These are phyloP conservation scores for Hyaloscypha hepaticicola DNA, from an alignment of 495 filamentous ascomycete genomes.

Conservation along the genomic window DNA sequence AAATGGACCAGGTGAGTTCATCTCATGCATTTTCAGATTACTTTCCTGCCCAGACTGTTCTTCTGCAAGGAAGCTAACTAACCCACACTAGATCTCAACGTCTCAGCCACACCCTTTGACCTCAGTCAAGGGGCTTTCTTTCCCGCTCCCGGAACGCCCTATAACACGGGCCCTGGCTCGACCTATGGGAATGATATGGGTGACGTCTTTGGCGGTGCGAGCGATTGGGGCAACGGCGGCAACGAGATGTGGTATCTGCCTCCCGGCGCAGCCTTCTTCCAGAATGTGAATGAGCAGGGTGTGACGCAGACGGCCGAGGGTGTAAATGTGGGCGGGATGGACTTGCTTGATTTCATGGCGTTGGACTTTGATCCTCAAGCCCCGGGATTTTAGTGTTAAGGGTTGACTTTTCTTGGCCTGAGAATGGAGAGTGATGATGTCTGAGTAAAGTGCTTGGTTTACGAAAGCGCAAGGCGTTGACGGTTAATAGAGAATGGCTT, in stretches of 20 bases:
- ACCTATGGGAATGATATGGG: conserved; percentile 34
- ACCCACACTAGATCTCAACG: conserved; percentile 14
- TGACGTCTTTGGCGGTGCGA: conserved; percentile 31
- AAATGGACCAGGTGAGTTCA: conserved; percentile 25
- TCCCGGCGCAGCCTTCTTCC: conserved; percentile 52
- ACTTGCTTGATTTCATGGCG: conserved; percentile 57
- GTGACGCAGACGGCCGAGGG: conserved; percentile 60
- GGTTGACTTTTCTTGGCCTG: not conserved
- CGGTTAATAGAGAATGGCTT: not conserved
- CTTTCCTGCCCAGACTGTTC: not conserved
- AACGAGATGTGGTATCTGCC: conserved; percentile 60
- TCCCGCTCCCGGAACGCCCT: conserved; percentile 47
- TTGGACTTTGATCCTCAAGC: conserved; percentile 40
- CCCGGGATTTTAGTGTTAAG: conserved; percentile 4
- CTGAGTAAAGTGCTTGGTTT: not conserved
- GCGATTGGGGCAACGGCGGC: conserved; percentile 43
- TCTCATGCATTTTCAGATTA: not conserved
- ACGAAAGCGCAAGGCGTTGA: not conserved
- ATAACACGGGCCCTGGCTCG: conserved; percentile 42
- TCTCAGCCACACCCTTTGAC: conserved; percentile 55
- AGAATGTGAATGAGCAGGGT: conserved; percentile 49
- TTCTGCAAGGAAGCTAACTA: not conserved
- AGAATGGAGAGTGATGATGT: not conserved
- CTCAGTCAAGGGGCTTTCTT: conserved; percentile 41
- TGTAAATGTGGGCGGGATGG: conserved; percentile 55